phyloP scores from a whole-genome alignment of 345 rosid species.

The Mercurialis annua region DNA sequence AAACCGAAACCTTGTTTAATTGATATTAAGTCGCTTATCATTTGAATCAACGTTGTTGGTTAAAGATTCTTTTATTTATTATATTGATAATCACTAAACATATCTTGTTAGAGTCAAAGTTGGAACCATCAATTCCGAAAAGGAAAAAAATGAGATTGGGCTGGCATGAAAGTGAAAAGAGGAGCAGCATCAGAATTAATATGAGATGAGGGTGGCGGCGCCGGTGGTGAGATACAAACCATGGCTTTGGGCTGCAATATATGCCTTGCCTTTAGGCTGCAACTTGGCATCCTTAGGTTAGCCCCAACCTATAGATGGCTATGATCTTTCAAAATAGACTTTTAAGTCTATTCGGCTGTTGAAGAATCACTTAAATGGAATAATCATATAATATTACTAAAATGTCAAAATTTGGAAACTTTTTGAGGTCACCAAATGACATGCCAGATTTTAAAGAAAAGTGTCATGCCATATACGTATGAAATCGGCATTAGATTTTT shows the following conservation, averaged over 20 bases:
- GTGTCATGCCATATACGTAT: no score
- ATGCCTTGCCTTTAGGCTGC: conserved; percentile 34
- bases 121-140: no score
- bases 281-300: conserved; percentile 46
- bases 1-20: no score
- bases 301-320: conserved; percentile 33
- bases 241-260: conserved; percentile 26
- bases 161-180: conserved; percentile 20
- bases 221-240: conserved; percentile 35
- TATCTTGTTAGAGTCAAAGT: no score
- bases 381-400: neutral
- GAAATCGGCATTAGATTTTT: no score
- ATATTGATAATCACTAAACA: no score
- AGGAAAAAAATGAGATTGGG: conserved; percentile 32
- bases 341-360: conserved; percentile 23
- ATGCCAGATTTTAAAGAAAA: no score
- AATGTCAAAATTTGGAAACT: conserved; percentile 4
- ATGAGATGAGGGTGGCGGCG: conserved; percentile 16
- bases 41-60: no score
- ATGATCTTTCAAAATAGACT: conserved; percentile 24
- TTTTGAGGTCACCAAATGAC: conserved; percentile 1
- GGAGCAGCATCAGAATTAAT: conserved; percentile 34
- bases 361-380: conserved; percentile 15
- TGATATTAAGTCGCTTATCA: no score
- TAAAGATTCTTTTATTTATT: no score